A percentile compares a stretch with the other conserved stretches of the same genome.
These are phyloP conservation scores for Inga laurina DNA, from an alignment of 306 rosid genomes.

Conservation along the genomic window DNA sequence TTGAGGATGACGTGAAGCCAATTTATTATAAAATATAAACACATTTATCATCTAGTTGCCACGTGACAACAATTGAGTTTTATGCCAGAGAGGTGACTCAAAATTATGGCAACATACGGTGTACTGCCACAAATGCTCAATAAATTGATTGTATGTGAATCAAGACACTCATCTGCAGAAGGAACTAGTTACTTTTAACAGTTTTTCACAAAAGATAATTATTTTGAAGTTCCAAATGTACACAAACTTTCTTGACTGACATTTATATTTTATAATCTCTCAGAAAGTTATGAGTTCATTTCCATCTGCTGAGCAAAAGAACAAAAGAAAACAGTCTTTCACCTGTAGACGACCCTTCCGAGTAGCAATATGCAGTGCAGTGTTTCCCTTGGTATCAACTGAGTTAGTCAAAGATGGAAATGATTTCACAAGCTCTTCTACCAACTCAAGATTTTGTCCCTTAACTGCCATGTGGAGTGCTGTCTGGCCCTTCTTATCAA, in stretches of 20 bases:
- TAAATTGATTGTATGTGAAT: conserved; percentile 5
- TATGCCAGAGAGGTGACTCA: conserved; percentile 6
- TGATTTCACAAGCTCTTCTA: conserved; percentile 55
- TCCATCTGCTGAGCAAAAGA: background rate
- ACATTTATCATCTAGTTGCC: conserved; percentile 8
- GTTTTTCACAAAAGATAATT: conserved; percentile 5
- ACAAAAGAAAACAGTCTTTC: conserved; percentile 17
- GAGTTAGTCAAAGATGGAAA: conserved; percentile 53
- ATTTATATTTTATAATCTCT: conserved; percentile 8
- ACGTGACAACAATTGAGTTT: background rate
- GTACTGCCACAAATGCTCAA: conserved; percentile 14
- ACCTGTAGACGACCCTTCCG: conserved; percentile 74
- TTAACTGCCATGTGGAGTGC: conserved; percentile 86
- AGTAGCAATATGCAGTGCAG: conserved; percentile 70
- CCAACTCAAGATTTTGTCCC: conserved; percentile 67
- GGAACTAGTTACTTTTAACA: background rate
- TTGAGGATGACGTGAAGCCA: conserved; percentile 19
- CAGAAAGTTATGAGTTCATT: conserved; percentile 11
- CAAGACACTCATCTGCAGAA: conserved; percentile 12
- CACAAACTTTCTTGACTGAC: conserved; percentile 10
- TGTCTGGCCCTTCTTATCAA: conserved; percentile 79
- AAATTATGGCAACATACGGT: conserved; percentile 4
- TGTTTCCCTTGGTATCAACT: conserved; percentile 70
- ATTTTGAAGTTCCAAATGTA: conserved; percentile 11
- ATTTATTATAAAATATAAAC: background rate